Percentiles rank a stretch among this genome's conserved stretches.
phyloP scores from a whole-genome alignment of 768 basidiomycete genomes.

The Pleurotus platypus region DNA sequence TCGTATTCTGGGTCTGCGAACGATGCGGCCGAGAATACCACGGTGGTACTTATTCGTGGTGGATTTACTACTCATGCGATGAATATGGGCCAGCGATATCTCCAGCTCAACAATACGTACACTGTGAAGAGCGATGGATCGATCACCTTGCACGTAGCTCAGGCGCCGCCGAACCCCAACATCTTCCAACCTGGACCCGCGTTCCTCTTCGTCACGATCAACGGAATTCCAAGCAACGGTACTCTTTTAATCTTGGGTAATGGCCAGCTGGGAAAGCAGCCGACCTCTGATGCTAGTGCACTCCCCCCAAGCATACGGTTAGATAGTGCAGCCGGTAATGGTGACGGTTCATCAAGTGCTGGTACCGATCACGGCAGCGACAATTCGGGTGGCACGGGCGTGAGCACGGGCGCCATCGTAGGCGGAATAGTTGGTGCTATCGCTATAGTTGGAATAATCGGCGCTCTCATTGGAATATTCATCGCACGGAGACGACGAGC shows the following conservation, averaged over 20 bases:
- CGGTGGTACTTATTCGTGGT: conserved; percentile 75
- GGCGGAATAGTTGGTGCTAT: conserved; percentile 38
- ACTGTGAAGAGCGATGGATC: conserved; percentile 76
- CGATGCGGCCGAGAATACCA: conserved; percentile 68
- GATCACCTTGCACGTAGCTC: conserved; percentile 75
- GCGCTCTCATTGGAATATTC: conserved; percentile 17
- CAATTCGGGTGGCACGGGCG: conserved; percentile 9
- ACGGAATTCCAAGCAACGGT: conserved; percentile 82
- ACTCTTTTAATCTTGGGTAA: conserved; percentile 74
- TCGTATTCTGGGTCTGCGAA: conserved; percentile 69
- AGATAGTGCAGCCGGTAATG: conserved; percentile 37
- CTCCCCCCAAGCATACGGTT: conserved; percentile 52
- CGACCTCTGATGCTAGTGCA: conserved; percentile 34
- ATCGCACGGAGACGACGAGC: conserved; percentile 7
- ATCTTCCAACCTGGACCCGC: conserved; percentile 89
- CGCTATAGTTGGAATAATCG: conserved; percentile 35
- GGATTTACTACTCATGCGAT: conserved; percentile 85
- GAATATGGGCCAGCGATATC: conserved; percentile 82
- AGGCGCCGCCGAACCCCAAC: conserved; percentile 81
- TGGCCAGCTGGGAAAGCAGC: conserved; percentile 74
- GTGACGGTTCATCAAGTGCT: conserved; percentile 18
- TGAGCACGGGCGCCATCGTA: conserved; percentile 26
- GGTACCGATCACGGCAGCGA: conserved; percentile 10
- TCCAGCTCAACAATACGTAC: conserved; percentile 85
- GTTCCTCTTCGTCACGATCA: conserved; percentile 76